Percentiles rank a stretch among this genome's conserved stretches.
Conservation (phyloP, 345 rosid genomes). For the Aegle marmelos region DNA sequence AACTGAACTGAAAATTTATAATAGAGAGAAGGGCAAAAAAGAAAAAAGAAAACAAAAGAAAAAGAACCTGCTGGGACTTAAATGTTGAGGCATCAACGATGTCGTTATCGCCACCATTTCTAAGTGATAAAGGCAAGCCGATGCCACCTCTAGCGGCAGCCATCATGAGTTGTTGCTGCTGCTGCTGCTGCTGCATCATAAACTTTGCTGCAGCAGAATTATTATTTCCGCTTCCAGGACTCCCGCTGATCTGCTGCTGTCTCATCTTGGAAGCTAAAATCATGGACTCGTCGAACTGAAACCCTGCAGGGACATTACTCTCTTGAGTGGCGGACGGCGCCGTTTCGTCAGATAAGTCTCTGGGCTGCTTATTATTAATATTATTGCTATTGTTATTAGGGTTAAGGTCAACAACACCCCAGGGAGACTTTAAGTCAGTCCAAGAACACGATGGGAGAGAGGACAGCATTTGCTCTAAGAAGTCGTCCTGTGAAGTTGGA, state of each 20-base stretch:
- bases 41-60: neutral
- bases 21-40: neutral
- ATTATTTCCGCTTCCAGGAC: too few relatives aligned
- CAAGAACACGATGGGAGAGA: conserved; percentile 58
- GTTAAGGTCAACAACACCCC: conserved; percentile 25
- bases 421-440: conserved; percentile 36
- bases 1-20: neutral
- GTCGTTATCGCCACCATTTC: conserved; percentile 27
- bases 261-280: conserved; percentile 37
- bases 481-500: conserved; percentile 53
- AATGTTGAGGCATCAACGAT: conserved; percentile 39
- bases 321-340: conserved; percentile 17
- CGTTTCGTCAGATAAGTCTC: conserved; percentile 46
- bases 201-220: conserved; percentile 28
- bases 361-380: neutral
- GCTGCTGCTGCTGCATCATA: conserved; percentile 57
- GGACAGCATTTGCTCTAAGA: conserved; percentile 82
- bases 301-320: conserved; percentile 18
- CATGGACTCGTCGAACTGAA: conserved; percentile 38
- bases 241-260: conserved; percentile 51
- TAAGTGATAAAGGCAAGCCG: conserved; percentile 27
- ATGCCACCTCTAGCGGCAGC: conserved; percentile 30
- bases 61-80: conserved; percentile 45
- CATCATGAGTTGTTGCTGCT: conserved; percentile 37
- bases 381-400: neutral